Evolutionary conservation across 148 eudicot species (phyloP), one percentile per base, ranked within the genome.

Genomic region (Camellia japonica): DNA sequence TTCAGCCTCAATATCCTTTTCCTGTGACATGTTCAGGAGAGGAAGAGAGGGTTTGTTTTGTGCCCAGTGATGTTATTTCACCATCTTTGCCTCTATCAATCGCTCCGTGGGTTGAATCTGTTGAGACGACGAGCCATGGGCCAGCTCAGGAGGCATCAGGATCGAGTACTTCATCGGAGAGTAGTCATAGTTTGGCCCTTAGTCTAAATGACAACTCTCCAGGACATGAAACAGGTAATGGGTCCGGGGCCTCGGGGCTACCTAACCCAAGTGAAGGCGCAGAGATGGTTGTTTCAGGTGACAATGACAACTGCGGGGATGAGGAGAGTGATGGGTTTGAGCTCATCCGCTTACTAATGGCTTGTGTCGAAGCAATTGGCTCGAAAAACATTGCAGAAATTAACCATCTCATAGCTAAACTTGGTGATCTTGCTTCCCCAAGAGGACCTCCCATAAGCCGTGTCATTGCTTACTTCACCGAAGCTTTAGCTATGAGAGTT

Each of bases 401-500:
- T 30, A 85, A 84, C 79, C 93, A 93, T 77, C 91, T 80, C 77
- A 84, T 92, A 44, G 85, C 94, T 46, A 90, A 84, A 80, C 79
- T 96, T 46, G 99, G 99, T 3, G 95, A 91, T 13, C 85, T 84
- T n/a, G 93, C 99, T 75, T 92, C 97, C 65, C 98, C 99, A 2
- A 89, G 82, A 74, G 94, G 91, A 20, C 87, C 98, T 19, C 77
- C 95, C 0, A 82, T 93, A 8, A 84, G 87, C 66, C 98, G 99
- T 10, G 85, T 96, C 12, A 78, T 83, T 4, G 90, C 99, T 44
- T 96, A 96, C 84, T 96, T 87, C 83, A 92, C 97, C 0, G 99
- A 96, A 77, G 97, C 98, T 8, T 81, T 96, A 65, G 92, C 95
- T 20, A 71, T 93, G 67, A 82, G 99, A 67, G 93, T 90, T 20